Percentiles rank a stretch among this genome's conserved stretches.
These are phyloP conservation scores for Termitomyces sp. DNA, from an alignment of 768 basidiomycete species.

Conservation along the genomic window DNA sequence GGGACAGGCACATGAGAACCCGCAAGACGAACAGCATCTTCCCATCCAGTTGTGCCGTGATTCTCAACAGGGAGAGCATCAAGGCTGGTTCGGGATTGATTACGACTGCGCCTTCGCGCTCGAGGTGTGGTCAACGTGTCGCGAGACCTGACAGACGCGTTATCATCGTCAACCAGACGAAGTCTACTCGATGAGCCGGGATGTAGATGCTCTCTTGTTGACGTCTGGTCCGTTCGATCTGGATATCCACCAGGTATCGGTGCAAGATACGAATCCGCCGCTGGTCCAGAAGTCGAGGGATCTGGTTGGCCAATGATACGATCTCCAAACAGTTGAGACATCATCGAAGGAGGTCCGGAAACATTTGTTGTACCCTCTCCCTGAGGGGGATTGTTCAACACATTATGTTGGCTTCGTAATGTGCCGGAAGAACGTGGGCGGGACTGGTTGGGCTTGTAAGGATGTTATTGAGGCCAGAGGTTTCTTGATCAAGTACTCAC, in stretches of 20 bases:
- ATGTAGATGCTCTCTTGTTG: conserved; percentile 1
- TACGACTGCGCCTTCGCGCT: not conserved
- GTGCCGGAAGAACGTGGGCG: conserved; percentile 4
- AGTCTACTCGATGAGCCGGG: conserved; percentile 4
- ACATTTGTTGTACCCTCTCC: not conserved
- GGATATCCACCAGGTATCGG: conserved; percentile 13
- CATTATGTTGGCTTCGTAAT: not conserved
- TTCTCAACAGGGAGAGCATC: not conserved
- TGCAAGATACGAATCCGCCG: not conserved
- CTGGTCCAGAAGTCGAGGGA: not conserved
- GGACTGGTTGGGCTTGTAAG: conserved; percentile 6
- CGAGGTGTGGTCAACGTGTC: conserved; percentile 13
- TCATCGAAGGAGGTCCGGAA: conserved; percentile 2
- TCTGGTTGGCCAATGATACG: not conserved
- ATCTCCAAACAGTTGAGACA: not conserved
- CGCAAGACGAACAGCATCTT: conserved; percentile 5
- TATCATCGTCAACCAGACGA: conserved; percentile 10
- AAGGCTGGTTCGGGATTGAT: not conserved
- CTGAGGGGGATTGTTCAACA: not conserved
- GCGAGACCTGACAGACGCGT: conserved; percentile 7
- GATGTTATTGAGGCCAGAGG: not conserved
- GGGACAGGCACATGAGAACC: conserved; percentile 7
- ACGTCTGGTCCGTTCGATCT: not conserved
- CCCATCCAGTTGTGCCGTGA: conserved; percentile 4
- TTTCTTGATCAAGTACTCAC: conserved; percentile 19